Base-by-base conservation (phyloP, 1,284 basidiomycete species). In the Pseudozyma pruni region DNA sequence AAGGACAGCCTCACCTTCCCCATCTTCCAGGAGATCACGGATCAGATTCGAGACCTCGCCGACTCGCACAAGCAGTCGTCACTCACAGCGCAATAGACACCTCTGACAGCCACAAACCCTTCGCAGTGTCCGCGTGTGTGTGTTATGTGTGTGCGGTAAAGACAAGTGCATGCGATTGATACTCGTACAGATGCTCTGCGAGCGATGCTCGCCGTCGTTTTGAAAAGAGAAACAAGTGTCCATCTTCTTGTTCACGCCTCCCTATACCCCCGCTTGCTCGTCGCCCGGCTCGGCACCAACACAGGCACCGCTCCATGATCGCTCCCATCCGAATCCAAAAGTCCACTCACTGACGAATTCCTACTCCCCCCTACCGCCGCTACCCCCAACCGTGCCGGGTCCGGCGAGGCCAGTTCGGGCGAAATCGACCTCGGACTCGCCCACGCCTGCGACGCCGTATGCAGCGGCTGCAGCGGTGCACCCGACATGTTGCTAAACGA, bases 1-100 rank as follows among this genome's bases (percentile, higher is more conserved):
- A 57, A 71, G 16, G 57, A 60, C 29, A 74, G 70, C 37, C 41
- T 76, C 27, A 81, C 80, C 14, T 82, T 78, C 52, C 71, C 78
- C 44, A 75, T 80, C 46, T 82, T 82, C 41, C 74, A 79, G 52
- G 51, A 63, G 31, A 76, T 78, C 25, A 74, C 73, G 13, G 57
- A 61, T 38, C 47, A 68, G 49, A 69, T 77, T 16, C 54, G 70
- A 6, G 39, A 49, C 8, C 45, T 64, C 5, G 67, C 61, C 1
- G 9, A 10, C 8, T 25, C 52, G 8, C 61, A 71, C 19, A 53
- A 47, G 38, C 14, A 7, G 10, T 17, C 16, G 3, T 11, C 22
- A 25, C n/a, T n/a, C n/a, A n/a, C n/a, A n/a, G n/a, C n/a, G n/a
- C n/a, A n/a, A n/a, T n/a, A n/a, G n/a, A n/a, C n/a, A n/a, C n/a